Base-by-base conservation (phyloP, 2,329 filamentous ascomycete genomes). In the Fusarium temperatum region DNA sequence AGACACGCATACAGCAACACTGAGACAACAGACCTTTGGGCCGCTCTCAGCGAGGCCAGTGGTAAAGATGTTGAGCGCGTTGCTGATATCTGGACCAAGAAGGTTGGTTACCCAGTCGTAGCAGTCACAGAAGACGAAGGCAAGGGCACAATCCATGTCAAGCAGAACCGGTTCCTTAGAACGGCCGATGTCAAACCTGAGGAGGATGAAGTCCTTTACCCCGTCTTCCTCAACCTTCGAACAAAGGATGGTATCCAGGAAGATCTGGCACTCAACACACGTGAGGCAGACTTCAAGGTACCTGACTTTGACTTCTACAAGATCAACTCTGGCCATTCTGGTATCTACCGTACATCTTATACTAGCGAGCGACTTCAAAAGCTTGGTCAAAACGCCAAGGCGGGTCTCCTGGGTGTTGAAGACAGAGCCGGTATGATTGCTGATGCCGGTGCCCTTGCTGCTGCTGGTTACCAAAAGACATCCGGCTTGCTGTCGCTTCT, bases 1-100 rank as follows among this genome's bases (percentile, higher is more conserved):
- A 97, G 96, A 86, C 95, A 98, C 81, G 94, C 95, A n/a, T 98
- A 96, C 80, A 93, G 94, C 53, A 98, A 98, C 86, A 98, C 96
- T 3, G 89, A 94, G 81, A 98, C 96, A 3, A 90, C 92, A 59
- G 95, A 98, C 78, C 88, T 98, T 30, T 98, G 96, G 96, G 90
- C 92, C 66, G 93, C 95, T 38, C 88, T 98, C 47, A 93, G 92
- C 69, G 92, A 95, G 72, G 96, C 94, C 24, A 98, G 95, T 80
- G 95, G 95, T 70, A 97, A 98, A 85, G 92, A 95, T 58, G 92
- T 98, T 22, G 91, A 94, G 78, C 89, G 94, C 70, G 93, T 98
- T 64, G 98, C 98, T 92, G 92, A 95, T 62, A 94, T 96, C 75
- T 98, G 96, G 96, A 98, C 96, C 58, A 98, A 98, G 88, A 93